Conservation (phyloP, 1,139 yeast genomes). For the Arxiozyma heterogenica region DNA sequence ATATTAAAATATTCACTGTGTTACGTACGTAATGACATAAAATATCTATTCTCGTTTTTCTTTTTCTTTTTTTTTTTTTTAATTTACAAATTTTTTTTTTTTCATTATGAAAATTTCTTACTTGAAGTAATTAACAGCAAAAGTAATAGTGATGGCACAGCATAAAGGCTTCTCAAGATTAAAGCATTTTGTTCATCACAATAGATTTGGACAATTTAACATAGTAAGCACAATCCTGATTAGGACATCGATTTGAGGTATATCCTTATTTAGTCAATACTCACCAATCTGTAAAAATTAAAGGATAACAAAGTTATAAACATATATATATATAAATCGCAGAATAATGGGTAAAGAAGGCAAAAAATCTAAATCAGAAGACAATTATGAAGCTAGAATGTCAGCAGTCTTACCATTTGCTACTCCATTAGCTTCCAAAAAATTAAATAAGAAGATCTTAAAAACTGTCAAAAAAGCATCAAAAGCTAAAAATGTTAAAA, state of each 20-base stretch:
- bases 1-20: neutral
- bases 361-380: conserved; percentile 37
- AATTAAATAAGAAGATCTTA: conserved; percentile 86
- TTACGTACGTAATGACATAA: neutral
- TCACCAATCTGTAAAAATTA: too few relatives aligned
- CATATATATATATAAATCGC: neutral
- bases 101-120: neutral
- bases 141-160: neutral
- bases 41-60: neutral
- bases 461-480: conserved; percentile 96
- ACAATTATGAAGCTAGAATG: conserved; percentile 85
- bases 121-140: neutral
- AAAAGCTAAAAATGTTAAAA: conserved; percentile 93
- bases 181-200: too few relatives aligned
- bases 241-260: neutral
- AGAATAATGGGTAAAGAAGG: conserved; percentile 32
- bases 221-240: too few relatives aligned
- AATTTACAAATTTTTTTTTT: neutral
- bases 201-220: too few relatives aligned
- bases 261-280: neutral
- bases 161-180: too few relatives aligned
- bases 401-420: conserved; percentile 91
- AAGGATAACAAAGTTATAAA: neutral
- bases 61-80: too few relatives aligned
- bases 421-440: conserved; percentile 90